phyloP scores from a whole-genome alignment of 441 rosid genomes.

The Corymbia calophylla region DNA sequence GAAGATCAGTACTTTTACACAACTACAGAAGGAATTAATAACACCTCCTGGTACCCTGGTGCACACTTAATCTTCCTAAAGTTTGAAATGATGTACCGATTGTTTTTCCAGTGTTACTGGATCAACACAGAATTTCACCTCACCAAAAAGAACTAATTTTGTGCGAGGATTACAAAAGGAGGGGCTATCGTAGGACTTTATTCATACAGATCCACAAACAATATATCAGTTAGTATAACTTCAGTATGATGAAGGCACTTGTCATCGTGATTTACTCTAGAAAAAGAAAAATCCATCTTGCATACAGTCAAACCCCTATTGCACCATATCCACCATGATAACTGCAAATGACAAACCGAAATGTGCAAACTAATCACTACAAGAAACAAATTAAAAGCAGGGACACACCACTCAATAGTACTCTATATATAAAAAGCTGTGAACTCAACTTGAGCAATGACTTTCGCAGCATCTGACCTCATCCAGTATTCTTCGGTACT shows the following conservation, averaged over 20 bases:
- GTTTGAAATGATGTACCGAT: neutral
- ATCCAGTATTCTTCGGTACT: slow-evolving; percentile 90
- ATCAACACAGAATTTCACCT: neutral
- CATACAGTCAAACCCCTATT: neutral
- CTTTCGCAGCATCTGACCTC: slow-evolving; percentile 85
- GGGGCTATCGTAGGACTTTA: neutral
- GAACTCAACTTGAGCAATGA: slow-evolving; percentile 72
- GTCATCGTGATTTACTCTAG: neutral
- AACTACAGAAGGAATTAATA: neutral
- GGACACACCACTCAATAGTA: neutral
- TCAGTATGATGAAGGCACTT: neutral
- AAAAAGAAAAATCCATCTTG: neutral
- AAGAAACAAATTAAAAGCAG: neutral
- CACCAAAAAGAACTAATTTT: neutral
- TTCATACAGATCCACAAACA: neutral
- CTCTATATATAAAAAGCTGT: neutral
- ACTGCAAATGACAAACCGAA: neutral
- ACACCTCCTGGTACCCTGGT: neutral
- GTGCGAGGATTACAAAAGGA: neutral
- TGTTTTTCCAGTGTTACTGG: neutral
- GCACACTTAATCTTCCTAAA: neutral
- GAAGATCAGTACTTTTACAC: neutral
- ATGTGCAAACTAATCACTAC: neutral
- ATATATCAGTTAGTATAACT: neutral
- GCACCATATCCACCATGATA: neutral